These are phyloP conservation scores for Rosa hybrid DNA, from an alignment of 331 rosid genomes.

Conservation along the genomic window DNA sequence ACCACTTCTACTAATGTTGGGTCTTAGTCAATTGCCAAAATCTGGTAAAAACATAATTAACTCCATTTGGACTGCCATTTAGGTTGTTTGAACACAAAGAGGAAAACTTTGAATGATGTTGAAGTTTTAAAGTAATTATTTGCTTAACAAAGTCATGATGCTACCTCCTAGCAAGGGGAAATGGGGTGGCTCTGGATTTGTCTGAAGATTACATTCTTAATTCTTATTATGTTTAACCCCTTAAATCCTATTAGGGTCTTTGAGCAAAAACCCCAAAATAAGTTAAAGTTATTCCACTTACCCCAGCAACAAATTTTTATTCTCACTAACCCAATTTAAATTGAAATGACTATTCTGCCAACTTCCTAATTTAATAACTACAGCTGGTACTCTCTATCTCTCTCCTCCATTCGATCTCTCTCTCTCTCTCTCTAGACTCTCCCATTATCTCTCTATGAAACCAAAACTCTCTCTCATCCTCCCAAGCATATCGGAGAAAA, in stretches of 20 bases:
- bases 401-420: too few species aligned
- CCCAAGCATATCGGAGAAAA: too few species aligned
- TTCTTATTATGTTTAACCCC: not conserved
- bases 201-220: not conserved
- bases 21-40: not conserved
- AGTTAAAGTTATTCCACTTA: too few species aligned
- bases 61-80: not conserved
- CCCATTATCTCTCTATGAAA: too few species aligned
- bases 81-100: not conserved
- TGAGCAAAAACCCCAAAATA: too few species aligned
- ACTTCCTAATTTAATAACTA: too few species aligned
- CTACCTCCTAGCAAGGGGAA: slow-evolving; percentile 1
- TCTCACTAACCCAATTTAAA: too few species aligned
- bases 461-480: too few species aligned
- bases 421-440: too few species aligned
- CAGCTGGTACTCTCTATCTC: too few species aligned
- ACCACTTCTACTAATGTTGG: not conserved
- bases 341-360: too few species aligned
- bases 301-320: too few species aligned
- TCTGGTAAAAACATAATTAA: not conserved
- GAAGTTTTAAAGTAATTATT: not conserved
- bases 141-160: not conserved
- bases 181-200: not conserved
- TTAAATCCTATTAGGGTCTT: not conserved
- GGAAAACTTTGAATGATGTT: not conserved